Conservation (phyloP, 2,329 filamentous ascomycete species). For the Neofusicoccum umdonicola region DNA sequence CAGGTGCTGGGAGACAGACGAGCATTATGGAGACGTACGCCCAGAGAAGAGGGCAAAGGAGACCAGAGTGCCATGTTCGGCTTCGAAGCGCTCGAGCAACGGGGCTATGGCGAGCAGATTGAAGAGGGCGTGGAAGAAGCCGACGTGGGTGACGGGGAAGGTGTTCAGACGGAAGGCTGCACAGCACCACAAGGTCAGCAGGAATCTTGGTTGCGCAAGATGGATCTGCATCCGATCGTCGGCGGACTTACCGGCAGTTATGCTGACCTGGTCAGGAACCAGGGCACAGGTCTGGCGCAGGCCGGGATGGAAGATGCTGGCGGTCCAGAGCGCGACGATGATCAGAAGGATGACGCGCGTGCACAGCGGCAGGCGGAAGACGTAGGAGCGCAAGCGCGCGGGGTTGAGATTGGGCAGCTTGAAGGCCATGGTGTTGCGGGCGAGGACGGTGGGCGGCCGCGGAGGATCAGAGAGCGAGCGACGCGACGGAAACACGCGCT, state of each 20-base stretch:
- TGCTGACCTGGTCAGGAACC: conserved; percentile 70
- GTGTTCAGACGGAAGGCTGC: conserved; percentile 91
- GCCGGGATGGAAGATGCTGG: conserved; percentile 68
- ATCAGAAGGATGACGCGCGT: conserved; percentile 68
- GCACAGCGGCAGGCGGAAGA: conserved; percentile 82
- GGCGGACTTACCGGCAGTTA: conserved; percentile 64
- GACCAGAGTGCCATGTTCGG: conserved; percentile 85
- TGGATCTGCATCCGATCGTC: background rate
- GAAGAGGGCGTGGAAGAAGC: conserved; percentile 75
- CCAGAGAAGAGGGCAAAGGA: conserved; percentile 86
- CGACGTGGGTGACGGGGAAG: conserved; percentile 81
- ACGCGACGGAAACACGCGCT: conserved; percentile 16
- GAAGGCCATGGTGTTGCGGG: conserved; percentile 40
- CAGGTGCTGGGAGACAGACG: background rate
- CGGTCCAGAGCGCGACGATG: conserved; percentile 68
- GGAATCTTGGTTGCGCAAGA: conserved; percentile 1
- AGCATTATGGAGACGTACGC: conserved; percentile 58
- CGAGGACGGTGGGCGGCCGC: conserved; percentile 12
- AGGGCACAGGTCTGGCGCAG: conserved; percentile 76
- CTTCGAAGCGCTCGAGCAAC: conserved; percentile 90
- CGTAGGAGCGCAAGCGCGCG: conserved; percentile 72
- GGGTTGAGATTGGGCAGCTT: conserved; percentile 64
- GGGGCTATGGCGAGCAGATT: conserved; percentile 80
- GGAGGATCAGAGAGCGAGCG: background rate
- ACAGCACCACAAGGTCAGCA: background rate